Conservation (phyloP, 1,284 basidiomycete genomes). For the Ceratobasidium sp. region DNA sequence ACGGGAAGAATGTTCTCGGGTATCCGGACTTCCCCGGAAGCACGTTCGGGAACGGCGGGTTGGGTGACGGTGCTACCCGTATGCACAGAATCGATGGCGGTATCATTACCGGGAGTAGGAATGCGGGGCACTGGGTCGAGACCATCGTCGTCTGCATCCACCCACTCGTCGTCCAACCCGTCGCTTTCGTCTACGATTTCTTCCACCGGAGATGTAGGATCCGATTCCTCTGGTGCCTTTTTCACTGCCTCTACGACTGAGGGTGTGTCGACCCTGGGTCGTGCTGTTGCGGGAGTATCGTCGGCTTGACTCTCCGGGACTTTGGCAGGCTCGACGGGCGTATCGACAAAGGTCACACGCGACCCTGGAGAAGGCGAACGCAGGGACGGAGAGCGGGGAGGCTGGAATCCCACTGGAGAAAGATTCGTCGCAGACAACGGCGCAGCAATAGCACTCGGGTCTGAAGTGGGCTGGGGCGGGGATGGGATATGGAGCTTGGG, state of each 20-base stretch:
- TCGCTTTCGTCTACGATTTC: conserved; percentile 14
- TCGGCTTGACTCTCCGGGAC: not conserved
- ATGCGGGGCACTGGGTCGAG: conserved; percentile 25
- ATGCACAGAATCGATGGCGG: not conserved
- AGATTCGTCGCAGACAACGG: conserved; percentile 10
- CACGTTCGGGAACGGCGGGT: conserved; percentile 5
- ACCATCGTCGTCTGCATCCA: conserved; percentile 32
- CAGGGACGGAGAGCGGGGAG: conserved; percentile 29
- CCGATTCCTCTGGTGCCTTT: not conserved
- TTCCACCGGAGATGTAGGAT: not conserved
- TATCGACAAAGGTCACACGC: conserved; percentile 29
- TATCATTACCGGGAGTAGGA: not conserved
- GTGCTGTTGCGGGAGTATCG: not conserved
- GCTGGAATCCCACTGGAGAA: not conserved
- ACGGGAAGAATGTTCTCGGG: not conserved
- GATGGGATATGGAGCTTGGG: not conserved
- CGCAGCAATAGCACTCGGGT: not conserved
- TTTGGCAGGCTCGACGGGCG: conserved; percentile 1
- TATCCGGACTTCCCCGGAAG: not conserved
- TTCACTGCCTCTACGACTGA: not conserved
- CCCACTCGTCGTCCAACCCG: conserved; percentile 22
- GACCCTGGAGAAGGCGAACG: conserved; percentile 36
- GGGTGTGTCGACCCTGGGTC: not conserved
- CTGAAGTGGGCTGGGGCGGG: not conserved
- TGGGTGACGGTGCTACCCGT: not conserved